phyloP scores from a whole-genome alignment of 768 basidiomycete genomes.

The Phlebiopsis flavidoalba region DNA sequence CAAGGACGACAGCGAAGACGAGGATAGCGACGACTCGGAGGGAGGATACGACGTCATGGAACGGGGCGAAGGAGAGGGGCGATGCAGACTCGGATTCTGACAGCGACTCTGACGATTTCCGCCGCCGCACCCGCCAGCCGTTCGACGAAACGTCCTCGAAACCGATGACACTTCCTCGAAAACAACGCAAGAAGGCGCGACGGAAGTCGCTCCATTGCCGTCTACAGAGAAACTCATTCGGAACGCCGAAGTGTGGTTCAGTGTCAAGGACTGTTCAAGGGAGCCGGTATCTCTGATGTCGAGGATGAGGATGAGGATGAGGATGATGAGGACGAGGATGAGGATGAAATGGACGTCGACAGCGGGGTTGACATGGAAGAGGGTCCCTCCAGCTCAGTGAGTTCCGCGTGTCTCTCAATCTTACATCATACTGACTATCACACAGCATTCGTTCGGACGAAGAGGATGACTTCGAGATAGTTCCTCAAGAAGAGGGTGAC shows the following conservation, averaged over 20 bases:
- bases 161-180: slow-evolving; percentile 14
- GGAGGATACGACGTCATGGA: slow-evolving; percentile 75
- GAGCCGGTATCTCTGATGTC: slow-evolving; percentile 38
- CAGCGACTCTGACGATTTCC: slow-evolving; percentile 36
- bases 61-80: slow-evolving; percentile 42
- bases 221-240: slow-evolving; percentile 34
- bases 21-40: slow-evolving; percentile 30
- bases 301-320: slow-evolving; percentile 36
- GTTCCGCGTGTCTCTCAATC: neutral
- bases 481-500: slow-evolving; percentile 57
- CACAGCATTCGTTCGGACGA: slow-evolving; percentile 25
- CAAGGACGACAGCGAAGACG: slow-evolving; percentile 34
- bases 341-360: slow-evolving; percentile 29
- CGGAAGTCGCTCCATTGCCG: slow-evolving; percentile 32
- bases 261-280: slow-evolving; percentile 86
- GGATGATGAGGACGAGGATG: slow-evolving; percentile 27
- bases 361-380: neutral
- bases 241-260: slow-evolving; percentile 89
- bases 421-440: neutral
- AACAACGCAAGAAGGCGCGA: slow-evolving; percentile 44
- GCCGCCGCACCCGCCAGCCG: slow-evolving; percentile 23
- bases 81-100: slow-evolving; percentile 47
- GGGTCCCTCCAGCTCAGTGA: neutral
- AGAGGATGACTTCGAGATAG: slow-evolving; percentile 69
- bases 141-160: slow-evolving; percentile 41